phyloP scores from a whole-genome alignment of 2,329 filamentous ascomycete species.

The Xylaria sp. region DNA sequence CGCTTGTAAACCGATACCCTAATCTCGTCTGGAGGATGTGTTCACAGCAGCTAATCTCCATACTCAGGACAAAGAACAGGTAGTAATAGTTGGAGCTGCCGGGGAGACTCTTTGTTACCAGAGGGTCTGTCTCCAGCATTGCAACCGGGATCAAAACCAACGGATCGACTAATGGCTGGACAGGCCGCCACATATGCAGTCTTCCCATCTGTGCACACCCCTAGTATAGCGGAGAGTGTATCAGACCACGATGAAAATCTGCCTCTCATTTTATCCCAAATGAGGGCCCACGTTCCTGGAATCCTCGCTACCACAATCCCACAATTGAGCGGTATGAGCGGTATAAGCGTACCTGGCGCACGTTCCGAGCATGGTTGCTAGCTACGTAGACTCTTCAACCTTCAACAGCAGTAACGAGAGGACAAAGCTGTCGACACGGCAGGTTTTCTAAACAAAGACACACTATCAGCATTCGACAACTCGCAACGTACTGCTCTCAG shows the following conservation, averaged over 20 bases:
- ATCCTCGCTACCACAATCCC: conserved; percentile 9
- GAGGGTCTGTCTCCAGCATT: conserved; percentile 1
- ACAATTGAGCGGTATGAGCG: conserved; percentile 6
- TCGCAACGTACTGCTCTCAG: not conserved
- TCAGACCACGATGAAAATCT: conserved; percentile 12
- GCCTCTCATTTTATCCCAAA: conserved; percentile 7
- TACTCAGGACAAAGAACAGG: not conserved
- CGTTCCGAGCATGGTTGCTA: not conserved
- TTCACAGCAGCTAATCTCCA: not conserved
- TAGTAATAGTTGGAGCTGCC: not conserved
- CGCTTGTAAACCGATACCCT: not conserved
- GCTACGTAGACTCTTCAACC: not conserved
- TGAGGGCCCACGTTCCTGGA: conserved; percentile 26
- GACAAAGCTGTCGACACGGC: not conserved
- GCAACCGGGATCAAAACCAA: conserved; percentile 8
- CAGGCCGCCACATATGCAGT: conserved; percentile 15
- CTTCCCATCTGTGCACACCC: conserved; percentile 21
- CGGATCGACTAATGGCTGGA: conserved; percentile 16
- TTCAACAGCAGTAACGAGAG: not conserved
- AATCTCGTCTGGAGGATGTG: not conserved
- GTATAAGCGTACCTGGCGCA: not conserved
- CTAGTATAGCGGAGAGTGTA: not conserved
- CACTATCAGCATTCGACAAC: not conserved
- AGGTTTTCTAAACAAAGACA: not conserved
- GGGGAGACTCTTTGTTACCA: not conserved